A percentile compares a stretch with the other conserved stretches of the same genome.
These are phyloP conservation scores for Vitis riparia DNA, from an alignment of 164 flowering plant species.

Conservation along the genomic window DNA sequence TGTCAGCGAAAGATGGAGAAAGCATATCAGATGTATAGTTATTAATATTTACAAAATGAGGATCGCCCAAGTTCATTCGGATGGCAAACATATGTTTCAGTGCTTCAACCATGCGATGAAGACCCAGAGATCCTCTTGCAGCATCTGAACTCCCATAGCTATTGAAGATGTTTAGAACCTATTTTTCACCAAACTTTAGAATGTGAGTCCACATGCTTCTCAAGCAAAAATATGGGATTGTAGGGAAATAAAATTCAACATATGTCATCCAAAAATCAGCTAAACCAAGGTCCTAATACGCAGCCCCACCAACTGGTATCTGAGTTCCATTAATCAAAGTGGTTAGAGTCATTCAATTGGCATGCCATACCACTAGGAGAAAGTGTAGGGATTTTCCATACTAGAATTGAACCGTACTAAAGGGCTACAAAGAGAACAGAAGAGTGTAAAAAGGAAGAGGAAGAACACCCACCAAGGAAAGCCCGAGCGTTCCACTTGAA, in stretches of 20 bases:
- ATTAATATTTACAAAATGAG: slow-evolving; percentile 54
- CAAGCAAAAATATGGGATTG: neutral
- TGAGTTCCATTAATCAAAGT: neutral
- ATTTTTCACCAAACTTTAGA: slow-evolving; percentile 13
- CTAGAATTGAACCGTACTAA: neutral
- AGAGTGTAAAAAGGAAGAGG: neutral
- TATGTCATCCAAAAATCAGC: neutral
- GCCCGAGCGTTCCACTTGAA: slow-evolving; percentile 89
- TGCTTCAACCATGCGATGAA: slow-evolving; percentile 85
- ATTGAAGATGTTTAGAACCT: slow-evolving; percentile 76
- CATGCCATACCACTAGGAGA: neutral
- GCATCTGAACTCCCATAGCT: slow-evolving; percentile 61
- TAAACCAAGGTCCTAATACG: neutral
- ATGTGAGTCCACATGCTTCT: neutral
- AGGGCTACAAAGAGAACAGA: neutral
- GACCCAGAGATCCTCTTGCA: slow-evolving; percentile 57
- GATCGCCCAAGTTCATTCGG: slow-evolving; percentile 94
- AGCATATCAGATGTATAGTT: slow-evolving; percentile 59
- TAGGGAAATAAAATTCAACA: neutral
- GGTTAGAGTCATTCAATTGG: neutral
- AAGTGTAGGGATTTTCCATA: no score
- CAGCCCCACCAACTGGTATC: neutral
- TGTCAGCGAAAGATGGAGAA: slow-evolving; percentile 58
- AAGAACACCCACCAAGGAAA: slow-evolving; percentile 58
- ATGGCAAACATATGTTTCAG: slow-evolving; percentile 84